A percentile compares a stretch with the other conserved stretches of the same genome.
Conservation (phyloP, 1,284 basidiomycete genomes). For the Apiotrichum domesticum region DNA sequence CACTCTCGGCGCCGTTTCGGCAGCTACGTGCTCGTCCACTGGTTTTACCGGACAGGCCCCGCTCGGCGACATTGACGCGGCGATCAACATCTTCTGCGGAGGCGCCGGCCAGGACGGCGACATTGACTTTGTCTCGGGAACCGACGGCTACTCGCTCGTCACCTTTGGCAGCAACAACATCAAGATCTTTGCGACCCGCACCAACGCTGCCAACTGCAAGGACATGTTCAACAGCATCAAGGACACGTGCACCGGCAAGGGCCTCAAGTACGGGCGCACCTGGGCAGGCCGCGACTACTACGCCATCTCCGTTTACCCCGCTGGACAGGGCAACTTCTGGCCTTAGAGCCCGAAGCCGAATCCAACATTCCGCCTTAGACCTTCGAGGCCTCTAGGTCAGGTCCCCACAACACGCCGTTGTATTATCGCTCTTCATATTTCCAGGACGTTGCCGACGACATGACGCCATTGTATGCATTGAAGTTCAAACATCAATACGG, state of each 20-base stretch:
- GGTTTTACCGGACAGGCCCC: background rate
- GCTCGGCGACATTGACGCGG: background rate
- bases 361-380: no score
- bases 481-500: no score
- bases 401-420: no score
- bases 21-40: background rate
- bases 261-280: background rate
- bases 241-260: background rate
- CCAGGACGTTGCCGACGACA: no score
- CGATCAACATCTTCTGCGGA: background rate
- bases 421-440: no score
- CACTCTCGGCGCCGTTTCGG: background rate
- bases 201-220: background rate
- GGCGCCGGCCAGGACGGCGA: background rate
- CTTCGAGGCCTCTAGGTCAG: no score
- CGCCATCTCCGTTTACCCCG: background rate
- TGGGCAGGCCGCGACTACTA: background rate
- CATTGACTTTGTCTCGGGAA: background rate
- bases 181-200: background rate
- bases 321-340: no score
- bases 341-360: no score
- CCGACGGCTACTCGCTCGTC: background rate
- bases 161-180: background rate
- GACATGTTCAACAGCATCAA: background rate
- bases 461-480: no score